Conservation (phyloP, 2,329 filamentous ascomycete genomes). For the Xylaria sp. region DNA sequence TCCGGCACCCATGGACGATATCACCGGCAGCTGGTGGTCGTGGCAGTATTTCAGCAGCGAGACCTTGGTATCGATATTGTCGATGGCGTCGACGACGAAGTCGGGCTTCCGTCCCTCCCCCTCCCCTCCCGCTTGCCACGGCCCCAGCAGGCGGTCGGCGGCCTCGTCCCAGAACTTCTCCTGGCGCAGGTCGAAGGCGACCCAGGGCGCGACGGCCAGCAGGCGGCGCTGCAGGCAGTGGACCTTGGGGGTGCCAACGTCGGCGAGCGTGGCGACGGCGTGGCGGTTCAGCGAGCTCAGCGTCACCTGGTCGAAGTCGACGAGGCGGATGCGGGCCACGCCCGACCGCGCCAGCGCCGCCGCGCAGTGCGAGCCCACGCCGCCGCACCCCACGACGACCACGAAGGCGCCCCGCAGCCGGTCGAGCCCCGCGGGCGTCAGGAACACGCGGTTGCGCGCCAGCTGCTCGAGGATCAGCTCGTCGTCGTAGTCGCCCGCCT, state of each 20-base stretch:
- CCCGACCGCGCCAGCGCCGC: slow-evolving; percentile 87
- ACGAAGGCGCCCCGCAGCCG: slow-evolving; percentile 83
- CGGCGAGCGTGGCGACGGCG: slow-evolving; percentile 88
- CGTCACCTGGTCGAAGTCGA: slow-evolving; percentile 98
- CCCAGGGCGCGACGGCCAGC: slow-evolving; percentile 89
- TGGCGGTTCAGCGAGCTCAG: slow-evolving; percentile 94
- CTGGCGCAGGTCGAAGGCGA: slow-evolving; percentile 81
- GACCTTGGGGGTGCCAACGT: slow-evolving; percentile 93
- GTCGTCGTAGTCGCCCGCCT: slow-evolving; percentile 66
- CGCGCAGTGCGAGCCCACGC: slow-evolving; percentile 90
- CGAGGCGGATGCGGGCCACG: slow-evolving; percentile 81
- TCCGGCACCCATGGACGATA: slow-evolving; percentile 94
- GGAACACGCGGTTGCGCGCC: slow-evolving; percentile 88
- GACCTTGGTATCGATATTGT: slow-evolving; percentile 98
- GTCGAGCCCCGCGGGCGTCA: slow-evolving; percentile 77
- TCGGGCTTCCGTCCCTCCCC: slow-evolving; percentile 67
- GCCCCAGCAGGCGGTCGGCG: slow-evolving; percentile 67
- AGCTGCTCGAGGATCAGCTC: slow-evolving; percentile 94
- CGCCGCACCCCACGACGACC: slow-evolving; percentile 88
- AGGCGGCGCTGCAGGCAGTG: slow-evolving; percentile 78
- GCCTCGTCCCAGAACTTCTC: slow-evolving; percentile 76
- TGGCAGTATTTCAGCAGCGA: slow-evolving; percentile 86
- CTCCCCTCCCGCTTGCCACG: slow-evolving; percentile 63
- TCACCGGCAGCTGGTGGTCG: slow-evolving; percentile 74
- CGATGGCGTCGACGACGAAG: slow-evolving; percentile 95